Conservation (phyloP, 2,329 filamentous ascomycete species). For the Stemphylium beticola region DNA sequence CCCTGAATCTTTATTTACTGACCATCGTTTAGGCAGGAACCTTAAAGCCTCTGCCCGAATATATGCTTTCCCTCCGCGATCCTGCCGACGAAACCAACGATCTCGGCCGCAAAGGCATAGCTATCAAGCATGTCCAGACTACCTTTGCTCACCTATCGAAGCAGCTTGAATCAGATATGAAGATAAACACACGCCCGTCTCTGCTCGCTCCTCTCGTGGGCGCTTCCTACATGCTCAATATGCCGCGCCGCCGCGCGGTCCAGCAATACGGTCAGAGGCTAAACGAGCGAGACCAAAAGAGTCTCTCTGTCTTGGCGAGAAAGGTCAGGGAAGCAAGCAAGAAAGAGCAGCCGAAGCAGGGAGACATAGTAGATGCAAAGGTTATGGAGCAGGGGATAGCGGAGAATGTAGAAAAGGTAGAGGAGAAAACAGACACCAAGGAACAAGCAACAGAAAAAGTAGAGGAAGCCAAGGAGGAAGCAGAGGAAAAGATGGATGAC, state of each 20-base stretch:
- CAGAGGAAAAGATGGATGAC: background rate
- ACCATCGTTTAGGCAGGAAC: conserved; percentile 21
- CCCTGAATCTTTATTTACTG: conserved; percentile 4
- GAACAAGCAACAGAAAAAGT: background rate
- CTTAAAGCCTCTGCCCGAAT: conserved; percentile 26
- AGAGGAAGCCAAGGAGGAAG: background rate
- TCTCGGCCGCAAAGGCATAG: conserved; percentile 57
- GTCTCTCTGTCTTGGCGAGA: conserved; percentile 18
- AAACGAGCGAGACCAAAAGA: background rate
- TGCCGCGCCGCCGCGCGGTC: conserved; percentile 19
- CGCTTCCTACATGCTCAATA: conserved; percentile 23
- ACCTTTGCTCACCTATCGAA: conserved; percentile 45
- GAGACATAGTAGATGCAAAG: background rate
- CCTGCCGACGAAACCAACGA: conserved; percentile 65
- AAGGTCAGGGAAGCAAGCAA: conserved; percentile 16
- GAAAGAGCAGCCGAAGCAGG: background rate
- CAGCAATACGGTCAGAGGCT: conserved; percentile 18
- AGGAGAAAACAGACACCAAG: too few species aligned
- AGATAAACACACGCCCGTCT: conserved; percentile 21
- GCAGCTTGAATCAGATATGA: conserved; percentile 21
- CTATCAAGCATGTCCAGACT: conserved; percentile 58
- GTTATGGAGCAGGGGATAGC: background rate
- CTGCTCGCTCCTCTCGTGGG: conserved; percentile 32
- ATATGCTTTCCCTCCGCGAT: conserved; percentile 63
- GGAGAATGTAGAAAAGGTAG: background rate